phyloP scores from a whole-genome alignment of 2,329 filamentous ascomycete species.

The Stagonosporopsis chrysanthemi region DNA sequence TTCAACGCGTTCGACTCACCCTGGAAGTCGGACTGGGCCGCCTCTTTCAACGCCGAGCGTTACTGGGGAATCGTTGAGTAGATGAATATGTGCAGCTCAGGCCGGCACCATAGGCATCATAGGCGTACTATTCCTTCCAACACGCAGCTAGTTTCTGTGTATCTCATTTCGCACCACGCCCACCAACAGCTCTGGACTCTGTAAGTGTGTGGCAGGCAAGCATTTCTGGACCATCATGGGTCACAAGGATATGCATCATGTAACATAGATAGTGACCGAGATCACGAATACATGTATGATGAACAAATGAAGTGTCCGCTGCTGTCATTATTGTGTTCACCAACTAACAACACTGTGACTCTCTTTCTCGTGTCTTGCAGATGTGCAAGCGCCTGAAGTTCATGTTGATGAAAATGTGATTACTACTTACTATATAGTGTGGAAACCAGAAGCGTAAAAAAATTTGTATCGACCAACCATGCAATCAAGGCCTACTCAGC shows the following conservation, averaged over 20 bases:
- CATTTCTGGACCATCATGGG: slow-evolving; percentile 38
- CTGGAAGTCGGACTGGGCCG: slow-evolving; percentile 74
- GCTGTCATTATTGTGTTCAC: background rate
- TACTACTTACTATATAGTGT: too few relatives aligned
- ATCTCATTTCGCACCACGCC: slow-evolving; percentile 23
- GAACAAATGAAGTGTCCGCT: background rate
- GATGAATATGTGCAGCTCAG: background rate
- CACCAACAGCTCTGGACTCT: slow-evolving; percentile 26
- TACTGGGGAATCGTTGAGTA: slow-evolving; percentile 68
- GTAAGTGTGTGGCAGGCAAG: slow-evolving; percentile 18
- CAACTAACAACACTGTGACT: background rate
- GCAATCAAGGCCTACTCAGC: slow-evolving; percentile 14
- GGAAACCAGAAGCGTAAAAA: too few relatives aligned
- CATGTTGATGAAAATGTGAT: too few relatives aligned
- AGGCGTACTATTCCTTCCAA: background rate
- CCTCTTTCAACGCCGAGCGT: slow-evolving; percentile 74
- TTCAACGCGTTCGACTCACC: slow-evolving; percentile 81
- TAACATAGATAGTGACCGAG: slow-evolving; percentile 38
- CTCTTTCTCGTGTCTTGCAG: too few relatives aligned
- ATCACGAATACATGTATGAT: slow-evolving; percentile 8
- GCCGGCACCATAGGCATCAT: background rate
- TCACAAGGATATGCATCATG: slow-evolving; percentile 35
- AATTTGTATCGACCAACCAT: too few relatives aligned
- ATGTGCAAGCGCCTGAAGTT: too few relatives aligned
- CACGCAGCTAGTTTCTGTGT: slow-evolving; percentile 22